phyloP scores from a whole-genome alignment of 1,284 basidiomycete genomes.

The Earliella scabrosa region DNA sequence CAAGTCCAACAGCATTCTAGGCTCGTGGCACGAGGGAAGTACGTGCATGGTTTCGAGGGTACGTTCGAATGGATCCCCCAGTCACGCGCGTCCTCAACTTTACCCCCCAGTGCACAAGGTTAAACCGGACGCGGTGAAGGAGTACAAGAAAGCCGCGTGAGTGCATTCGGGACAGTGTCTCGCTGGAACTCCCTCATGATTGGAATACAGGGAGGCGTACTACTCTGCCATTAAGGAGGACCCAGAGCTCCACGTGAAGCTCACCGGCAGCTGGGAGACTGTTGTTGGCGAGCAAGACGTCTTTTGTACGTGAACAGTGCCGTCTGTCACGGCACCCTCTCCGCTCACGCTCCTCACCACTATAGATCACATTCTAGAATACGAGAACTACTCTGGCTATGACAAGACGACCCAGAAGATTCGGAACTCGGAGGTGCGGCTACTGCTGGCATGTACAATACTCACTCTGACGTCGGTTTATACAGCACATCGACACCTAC shows the following conservation, averaged over 20 bases:
- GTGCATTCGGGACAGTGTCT: conserved; percentile 35
- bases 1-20: conserved; percentile 81
- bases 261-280: conserved; percentile 92
- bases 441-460: neutral
- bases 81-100: too few relatives aligned
- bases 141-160: conserved; percentile 88
- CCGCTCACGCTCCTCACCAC: neutral
- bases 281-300: conserved; percentile 87
- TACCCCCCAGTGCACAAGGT: conserved; percentile 83
- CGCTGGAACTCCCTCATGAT: conserved; percentile 12
- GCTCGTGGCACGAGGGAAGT: conserved; percentile 86
- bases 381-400: conserved; percentile 87
- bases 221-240: conserved; percentile 80
- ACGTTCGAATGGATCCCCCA: conserved; percentile 35
- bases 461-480: too few relatives aligned
- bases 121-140: conserved; percentile 76
- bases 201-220: conserved; percentile 67
- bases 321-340: neutral
- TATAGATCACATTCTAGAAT: conserved; percentile 81
- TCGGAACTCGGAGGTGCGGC: conserved; percentile 59
- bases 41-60: conserved; percentile 90
- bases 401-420: conserved; percentile 73
- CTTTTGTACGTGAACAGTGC: conserved; percentile 52
- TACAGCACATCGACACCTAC: conserved; percentile 64
- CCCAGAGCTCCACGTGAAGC: conserved; percentile 76